Evolutionary conservation across 225 moss, liverwort and hornwort genomes (phyloP).

Genomic region (Pseudisothecium myosuroides): DNA sequence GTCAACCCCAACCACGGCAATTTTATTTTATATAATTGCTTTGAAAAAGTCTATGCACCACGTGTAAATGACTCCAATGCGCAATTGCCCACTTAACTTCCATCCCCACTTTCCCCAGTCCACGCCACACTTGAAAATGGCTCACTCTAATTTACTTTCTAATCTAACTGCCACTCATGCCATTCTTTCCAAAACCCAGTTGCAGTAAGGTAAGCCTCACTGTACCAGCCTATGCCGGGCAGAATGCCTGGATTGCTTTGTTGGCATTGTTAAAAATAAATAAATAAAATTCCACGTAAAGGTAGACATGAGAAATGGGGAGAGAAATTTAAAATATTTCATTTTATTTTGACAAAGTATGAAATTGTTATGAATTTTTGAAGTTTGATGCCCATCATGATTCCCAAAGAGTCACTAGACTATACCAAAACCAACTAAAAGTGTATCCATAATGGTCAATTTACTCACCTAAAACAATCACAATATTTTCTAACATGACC

Average conservation of each 20-base stretch:
- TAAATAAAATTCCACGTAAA: not conserved
- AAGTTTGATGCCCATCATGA: accelerated
- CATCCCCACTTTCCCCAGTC: not conserved
- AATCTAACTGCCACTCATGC: no score
- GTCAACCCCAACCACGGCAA: not conserved
- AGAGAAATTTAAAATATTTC: no score
- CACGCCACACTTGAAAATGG: not conserved
- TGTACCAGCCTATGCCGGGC: not conserved
- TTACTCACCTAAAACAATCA: not conserved
- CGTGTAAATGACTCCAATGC: not conserved
- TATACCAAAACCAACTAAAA: accelerated
- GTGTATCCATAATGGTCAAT: not conserved
- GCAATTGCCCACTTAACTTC: not conserved
- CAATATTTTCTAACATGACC: not conserved
- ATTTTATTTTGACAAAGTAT: no score
- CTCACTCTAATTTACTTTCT: not conserved
- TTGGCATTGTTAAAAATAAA: not conserved
- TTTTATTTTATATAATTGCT: not conserved
- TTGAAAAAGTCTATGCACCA: no score
- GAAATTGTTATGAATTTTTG: not conserved
- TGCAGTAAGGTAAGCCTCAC: not conserved
- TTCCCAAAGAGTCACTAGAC: accelerated
- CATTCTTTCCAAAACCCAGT: not conserved
- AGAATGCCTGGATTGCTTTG: not conserved
- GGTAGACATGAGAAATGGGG: no score